Percentiles rank a stretch among this genome's conserved stretches.
phyloP scores from a whole-genome alignment of 1,139 yeast genomes.

The Hansenula sp. region DNA sequence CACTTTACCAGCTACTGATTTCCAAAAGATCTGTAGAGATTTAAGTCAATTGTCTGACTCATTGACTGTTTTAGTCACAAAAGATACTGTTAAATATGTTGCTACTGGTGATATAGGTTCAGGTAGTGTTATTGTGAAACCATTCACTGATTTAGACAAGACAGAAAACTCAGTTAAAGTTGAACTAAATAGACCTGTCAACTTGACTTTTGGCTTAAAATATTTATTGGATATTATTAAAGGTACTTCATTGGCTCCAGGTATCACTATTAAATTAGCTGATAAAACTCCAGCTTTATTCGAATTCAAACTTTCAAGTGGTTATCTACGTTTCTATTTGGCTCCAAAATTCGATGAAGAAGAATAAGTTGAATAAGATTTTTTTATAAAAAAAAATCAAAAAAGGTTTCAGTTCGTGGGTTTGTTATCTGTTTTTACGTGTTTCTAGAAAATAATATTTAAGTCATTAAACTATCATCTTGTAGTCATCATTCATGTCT shows the following conservation, averaged over 20 bases:
- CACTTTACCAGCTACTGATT: constrained; percentile 83
- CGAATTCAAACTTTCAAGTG: constrained; percentile 89
- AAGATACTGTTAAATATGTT: constrained; percentile 85
- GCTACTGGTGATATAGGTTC: constrained; percentile 93
- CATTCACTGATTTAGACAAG: constrained; percentile 73
- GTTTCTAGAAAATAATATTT: background rate
- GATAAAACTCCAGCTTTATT: constrained; percentile 92
- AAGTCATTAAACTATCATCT: too few relatives aligned
- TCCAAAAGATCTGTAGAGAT: constrained; percentile 88
- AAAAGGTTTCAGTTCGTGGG: constrained; percentile 4
- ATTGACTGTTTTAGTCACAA: constrained; percentile 78
- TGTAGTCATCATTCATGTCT: background rate
- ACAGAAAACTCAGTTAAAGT: constrained; percentile 74
- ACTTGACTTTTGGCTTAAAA: constrained; percentile 86
- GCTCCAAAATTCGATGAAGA: constrained; percentile 97
- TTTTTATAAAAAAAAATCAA: too few relatives aligned
- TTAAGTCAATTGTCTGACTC: constrained; percentile 84
- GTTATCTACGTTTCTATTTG: constrained; percentile 89
- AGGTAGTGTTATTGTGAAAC: constrained; percentile 84
- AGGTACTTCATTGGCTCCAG: constrained; percentile 73
- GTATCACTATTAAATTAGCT: constrained; percentile 81
- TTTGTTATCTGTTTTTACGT: background rate
- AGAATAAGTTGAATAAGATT: constrained; percentile 44
- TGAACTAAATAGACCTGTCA: constrained; percentile 81
- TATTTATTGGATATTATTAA: constrained; percentile 88